Evolutionary conservation across 768 basidiomycete species (phyloP), one percentile per base, ranked within the genome.

Genomic region (Mycena vitilis): DNA sequence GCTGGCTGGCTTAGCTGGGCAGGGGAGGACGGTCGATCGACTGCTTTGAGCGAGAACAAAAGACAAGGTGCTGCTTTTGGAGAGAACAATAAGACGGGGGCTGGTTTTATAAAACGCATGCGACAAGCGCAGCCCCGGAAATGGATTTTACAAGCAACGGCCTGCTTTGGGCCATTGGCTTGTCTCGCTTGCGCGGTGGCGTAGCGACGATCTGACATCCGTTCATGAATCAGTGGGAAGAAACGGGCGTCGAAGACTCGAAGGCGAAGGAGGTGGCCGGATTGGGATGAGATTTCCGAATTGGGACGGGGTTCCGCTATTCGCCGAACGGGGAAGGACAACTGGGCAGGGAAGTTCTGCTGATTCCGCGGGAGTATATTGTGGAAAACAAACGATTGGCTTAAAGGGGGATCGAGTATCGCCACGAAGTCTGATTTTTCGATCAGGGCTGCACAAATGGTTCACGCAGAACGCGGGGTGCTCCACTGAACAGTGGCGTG

Each of bases 201-300:
- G 45, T 69, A 60, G 68, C 59, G 65, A 69, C 63, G 22, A 62
- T 57, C 60, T 51, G 56, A 1, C 57, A 53, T 54, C 20, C 22
- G 38, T 5, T 9, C 38, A 34, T 10, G 37, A 22, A n/a, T 12
- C 9, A n/a, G 34, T 37, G 47, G 8, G 61, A 52, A 57, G 34
- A n/a, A 13, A 23, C n/a, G 11, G 30, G 2, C 30, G 30, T 30
- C 38, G 36, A 40, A 44, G 49, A 30, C 53, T 48, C 36, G 48
- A 56, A 30, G 44, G 60, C 11, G 44, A 15, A 30, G 30, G 30
- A 30, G 30, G 1, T 54, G 52, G 22, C 52, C 68, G 22, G 9
- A 60, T 64, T 69, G 15, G 68, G 68, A 55, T 37, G 63, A 54
- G 68, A 60, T 64, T 69, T 48, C 68, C 68, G 2, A n/a, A 64